Base-by-base conservation (phyloP, 805 yeast species). In the Kregervanrija delftensis region DNA sequence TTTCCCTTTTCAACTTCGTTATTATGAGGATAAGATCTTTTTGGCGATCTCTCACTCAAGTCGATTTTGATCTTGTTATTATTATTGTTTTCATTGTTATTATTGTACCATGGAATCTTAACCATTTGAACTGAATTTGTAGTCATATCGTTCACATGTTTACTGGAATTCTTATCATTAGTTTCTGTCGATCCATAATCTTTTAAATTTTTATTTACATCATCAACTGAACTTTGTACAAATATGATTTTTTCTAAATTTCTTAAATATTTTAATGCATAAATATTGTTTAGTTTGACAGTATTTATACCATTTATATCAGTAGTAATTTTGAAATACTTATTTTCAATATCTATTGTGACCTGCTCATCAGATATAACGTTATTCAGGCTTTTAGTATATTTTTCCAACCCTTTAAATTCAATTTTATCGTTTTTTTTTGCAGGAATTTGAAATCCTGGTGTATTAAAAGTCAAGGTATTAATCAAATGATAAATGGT, bases 201-300 rank as follows among this genome's bases (percentile, higher is more conserved):
- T 10, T 36, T 30, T 15, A 59, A 14, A 35, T 57, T 53, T 3
- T 28, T 33, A 17, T 52, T 49, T 5, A 60, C 49, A n/a, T 52
- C 57, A 6, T 43, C 48, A 2, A 56, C 34, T 5, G 56, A 45
- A 33, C 58, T 55, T 36, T 57, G 58, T 4, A 60, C 64, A 39
- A 38, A 51, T 3, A 59, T 39, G 14, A 42, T 49, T n/a, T 57
- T 47, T 35, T 57, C 58, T 22, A 60, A 35, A 2, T 59, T 44
- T 17, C 58, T 45, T 9, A 60, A 36, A 41, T 51, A 58, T 43
- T 54, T 57, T 2, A 51, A 35, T 4, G 65, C 65, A 41, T 50
- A 44, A 4, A 46, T 15, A 39, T 56, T 55, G 33, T 49, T 46
- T n/a, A 43, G 10, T 8, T 33, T 35, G 28, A 22, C 28, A 4